These are phyloP conservation scores for Chlorella ohadii DNA, from an alignment of 139 green algal genomes.

Conservation along the genomic window DNA sequence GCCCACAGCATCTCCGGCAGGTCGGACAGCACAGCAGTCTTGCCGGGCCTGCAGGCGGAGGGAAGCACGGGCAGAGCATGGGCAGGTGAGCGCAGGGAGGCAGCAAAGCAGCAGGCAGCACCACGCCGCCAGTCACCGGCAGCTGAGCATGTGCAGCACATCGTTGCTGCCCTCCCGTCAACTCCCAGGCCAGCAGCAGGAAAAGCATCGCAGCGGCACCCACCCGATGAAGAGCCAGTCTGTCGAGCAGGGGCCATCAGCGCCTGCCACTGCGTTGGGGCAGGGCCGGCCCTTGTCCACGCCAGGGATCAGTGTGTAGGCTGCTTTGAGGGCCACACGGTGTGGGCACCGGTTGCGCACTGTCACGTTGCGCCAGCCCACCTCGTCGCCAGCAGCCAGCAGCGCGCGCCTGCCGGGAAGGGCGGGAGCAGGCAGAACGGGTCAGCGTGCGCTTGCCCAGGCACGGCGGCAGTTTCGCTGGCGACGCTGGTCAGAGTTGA, in stretches of 20 bases:
- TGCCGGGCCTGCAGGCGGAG: background rate
- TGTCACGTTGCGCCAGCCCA: background rate
- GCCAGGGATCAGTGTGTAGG: background rate
- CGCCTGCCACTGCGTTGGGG: background rate
- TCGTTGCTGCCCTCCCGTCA: no score
- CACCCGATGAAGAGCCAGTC: slow-evolving; percentile 7
- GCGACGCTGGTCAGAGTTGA: background rate
- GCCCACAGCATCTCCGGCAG: slow-evolving; percentile 10
- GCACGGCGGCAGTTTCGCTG: background rate
- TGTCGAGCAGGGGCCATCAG: background rate
- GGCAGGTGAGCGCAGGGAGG: no score
- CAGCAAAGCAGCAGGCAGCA: no score
- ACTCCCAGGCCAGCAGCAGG: no score
- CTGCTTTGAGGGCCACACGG: slow-evolving; percentile 3
- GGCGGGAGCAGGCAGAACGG: background rate
- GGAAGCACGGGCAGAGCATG: background rate
- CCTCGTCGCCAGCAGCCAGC: background rate
- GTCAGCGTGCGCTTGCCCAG: no score
- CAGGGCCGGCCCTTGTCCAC: slow-evolving; percentile 9
- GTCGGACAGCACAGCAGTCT: background rate
- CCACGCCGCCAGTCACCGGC: no score
- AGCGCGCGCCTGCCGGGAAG: background rate
- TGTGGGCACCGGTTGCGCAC: slow-evolving; percentile 6
- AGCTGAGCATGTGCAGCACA: no score
- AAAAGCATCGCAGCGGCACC: background rate